Base-by-base conservation (phyloP, 108 stramenopile genomes). In the Discostella stelligeroides region DNA sequence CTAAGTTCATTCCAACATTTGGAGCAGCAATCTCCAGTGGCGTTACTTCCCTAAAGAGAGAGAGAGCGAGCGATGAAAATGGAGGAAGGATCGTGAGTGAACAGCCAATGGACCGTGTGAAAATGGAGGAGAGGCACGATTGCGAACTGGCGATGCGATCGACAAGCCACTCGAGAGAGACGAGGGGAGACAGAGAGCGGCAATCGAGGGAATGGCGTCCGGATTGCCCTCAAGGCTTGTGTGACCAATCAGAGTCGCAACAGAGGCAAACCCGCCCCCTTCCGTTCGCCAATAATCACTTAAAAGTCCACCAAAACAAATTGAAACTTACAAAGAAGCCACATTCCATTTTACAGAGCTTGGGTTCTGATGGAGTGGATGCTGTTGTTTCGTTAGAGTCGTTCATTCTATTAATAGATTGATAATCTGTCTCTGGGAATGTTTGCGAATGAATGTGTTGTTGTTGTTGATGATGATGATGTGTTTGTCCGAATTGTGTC, bases 11-110 rank as follows among this genome's bases (percentile, higher is more conserved):
- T 66, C 63, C 66, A 95, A 68, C 94, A 95, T 72, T 92, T 95
- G 10, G 94, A 95, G 73, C 94, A 95, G 68, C 87, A 92, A 58
- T 87, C 92, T 37, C 86, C 88, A 23, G 88, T 91, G 53, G 94
- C 90, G 62, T 84, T 83, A 68, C 82, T 89, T 78, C 93, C 93
- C 92, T 94, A 75, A 15, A 45, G 54, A 28, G 21, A 40, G 40
- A 23, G 41, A 29, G 46, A 24, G 50, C 34, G 57, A 43, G 13
- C n/a, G n/a, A n/a, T n/a, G n/a, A n/a, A n/a, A n/a, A n/a, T n/a
- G n/a, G n/a, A n/a, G n/a, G n/a, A n/a, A n/a, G n/a, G n/a, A n/a
- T n/a, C n/a, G n/a, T n/a, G n/a, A n/a, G n/a, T n/a, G n/a, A n/a
- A n/a, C n/a, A n/a, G n/a, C n/a, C n/a, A n/a, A n/a, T n/a, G n/a